Evolutionary conservation across 2,329 filamentous ascomycete genomes (phyloP).

Genomic region (Trichoderma oligosporum): DNA sequence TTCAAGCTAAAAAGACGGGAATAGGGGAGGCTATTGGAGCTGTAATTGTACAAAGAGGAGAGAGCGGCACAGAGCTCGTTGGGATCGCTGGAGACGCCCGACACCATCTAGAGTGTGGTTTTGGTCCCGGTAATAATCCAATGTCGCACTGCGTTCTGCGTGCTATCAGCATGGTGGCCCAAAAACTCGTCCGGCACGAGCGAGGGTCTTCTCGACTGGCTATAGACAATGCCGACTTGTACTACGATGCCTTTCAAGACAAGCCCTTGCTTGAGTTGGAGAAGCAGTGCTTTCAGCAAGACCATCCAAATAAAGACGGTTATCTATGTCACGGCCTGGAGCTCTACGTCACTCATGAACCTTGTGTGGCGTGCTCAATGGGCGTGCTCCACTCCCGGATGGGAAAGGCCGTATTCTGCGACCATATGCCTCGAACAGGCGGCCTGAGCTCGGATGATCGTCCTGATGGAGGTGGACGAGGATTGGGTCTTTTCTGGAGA

Average conservation of each 20-base stretch:
- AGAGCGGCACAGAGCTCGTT: slow-evolving; percentile 54
- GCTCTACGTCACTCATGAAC: slow-evolving; percentile 92
- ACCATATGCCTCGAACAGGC: slow-evolving; percentile 75
- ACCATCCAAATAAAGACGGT: slow-evolving; percentile 67
- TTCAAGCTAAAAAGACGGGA: slow-evolving; percentile 53
- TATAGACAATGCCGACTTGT: slow-evolving; percentile 40
- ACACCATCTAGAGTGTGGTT: slow-evolving; percentile 53
- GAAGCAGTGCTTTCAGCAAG: slow-evolving; percentile 56
- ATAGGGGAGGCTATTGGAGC: slow-evolving; percentile 69
- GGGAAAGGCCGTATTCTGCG: slow-evolving; percentile 75
- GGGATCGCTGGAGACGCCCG: slow-evolving; percentile 74
- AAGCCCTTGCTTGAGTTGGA: slow-evolving; percentile 66
- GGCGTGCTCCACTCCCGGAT: slow-evolving; percentile 92
- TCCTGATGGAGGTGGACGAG: slow-evolving; percentile 52
- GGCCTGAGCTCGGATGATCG: slow-evolving; percentile 76
- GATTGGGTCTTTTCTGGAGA: slow-evolving; percentile 67
- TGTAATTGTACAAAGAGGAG: slow-evolving; percentile 66
- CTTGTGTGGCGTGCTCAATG: slow-evolving; percentile 96
- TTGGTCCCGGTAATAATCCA: slow-evolving; percentile 59
- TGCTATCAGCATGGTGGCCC: slow-evolving; percentile 78
- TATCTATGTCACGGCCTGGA: slow-evolving; percentile 94
- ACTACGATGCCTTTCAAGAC: slow-evolving; percentile 64
- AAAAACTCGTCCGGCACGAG: slow-evolving; percentile 58
- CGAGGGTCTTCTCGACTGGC: slow-evolving; percentile 38
- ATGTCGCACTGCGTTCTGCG: slow-evolving; percentile 76